Conservation (phyloP, 2,329 filamentous ascomycete species). For the Cladorrhinum sp. region DNA sequence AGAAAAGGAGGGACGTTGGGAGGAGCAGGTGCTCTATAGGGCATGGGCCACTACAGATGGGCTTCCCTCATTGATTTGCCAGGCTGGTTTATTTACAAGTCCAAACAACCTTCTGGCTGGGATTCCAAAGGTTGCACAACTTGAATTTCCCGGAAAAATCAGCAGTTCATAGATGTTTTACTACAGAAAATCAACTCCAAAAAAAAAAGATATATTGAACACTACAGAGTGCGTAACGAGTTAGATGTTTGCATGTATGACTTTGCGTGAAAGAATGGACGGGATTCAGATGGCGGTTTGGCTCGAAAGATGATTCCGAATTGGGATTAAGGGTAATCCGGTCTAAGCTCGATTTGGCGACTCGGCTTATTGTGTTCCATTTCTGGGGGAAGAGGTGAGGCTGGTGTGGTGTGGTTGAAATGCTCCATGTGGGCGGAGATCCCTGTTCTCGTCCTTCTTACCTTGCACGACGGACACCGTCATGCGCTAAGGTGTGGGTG, state of each 20-base stretch:
- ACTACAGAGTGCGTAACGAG: not conserved
- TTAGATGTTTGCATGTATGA: not conserved
- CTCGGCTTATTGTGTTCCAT: not conserved
- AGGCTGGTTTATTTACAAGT: conserved; percentile 5
- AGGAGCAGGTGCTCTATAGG: conserved; percentile 19
- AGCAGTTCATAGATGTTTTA: not conserved
- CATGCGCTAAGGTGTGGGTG: not conserved
- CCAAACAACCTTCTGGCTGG: conserved; percentile 13
- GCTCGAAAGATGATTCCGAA: not conserved
- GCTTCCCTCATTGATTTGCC: conserved; percentile 3
- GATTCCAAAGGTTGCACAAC: conserved; percentile 9
- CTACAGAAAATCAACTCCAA: conserved; percentile 4
- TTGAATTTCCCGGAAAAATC: not conserved
- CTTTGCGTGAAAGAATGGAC: not conserved
- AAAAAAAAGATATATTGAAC: conserved; percentile 1
- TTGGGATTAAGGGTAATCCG: not conserved
- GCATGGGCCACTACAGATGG: not conserved
- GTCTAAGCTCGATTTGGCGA: not conserved
- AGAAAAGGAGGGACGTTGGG: conserved; percentile 13
- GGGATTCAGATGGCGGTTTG: not conserved
- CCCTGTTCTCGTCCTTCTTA: not conserved
- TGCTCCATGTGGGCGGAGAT: not conserved
- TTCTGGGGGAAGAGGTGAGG: not conserved
- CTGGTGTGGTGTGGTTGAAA: not conserved
- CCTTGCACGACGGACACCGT: not conserved